Percentiles rank a stretch among this genome's conserved stretches.
These are phyloP conservation scores for Tremellales sp. DNA, from an alignment of 1,284 basidiomycete species.

Conservation along the genomic window DNA sequence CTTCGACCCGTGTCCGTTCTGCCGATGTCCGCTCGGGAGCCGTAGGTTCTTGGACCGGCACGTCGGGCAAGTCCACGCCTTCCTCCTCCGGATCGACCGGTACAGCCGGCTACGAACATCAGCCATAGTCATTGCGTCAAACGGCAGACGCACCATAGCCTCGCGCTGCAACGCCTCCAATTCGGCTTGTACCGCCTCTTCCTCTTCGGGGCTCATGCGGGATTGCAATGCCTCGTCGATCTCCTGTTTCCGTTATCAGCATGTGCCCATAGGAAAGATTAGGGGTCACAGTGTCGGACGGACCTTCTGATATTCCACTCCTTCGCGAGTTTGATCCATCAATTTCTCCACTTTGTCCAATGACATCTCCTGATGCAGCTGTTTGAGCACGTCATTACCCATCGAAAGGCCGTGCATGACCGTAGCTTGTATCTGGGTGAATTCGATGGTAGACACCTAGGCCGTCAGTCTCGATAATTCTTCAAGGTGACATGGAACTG, in stretches of 20 bases:
- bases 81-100: constrained; percentile 27
- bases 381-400: constrained; percentile 85
- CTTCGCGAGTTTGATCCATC: constrained; percentile 87
- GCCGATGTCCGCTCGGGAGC: constrained; percentile 17
- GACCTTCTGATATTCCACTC: constrained; percentile 83
- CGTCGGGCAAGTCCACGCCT: constrained; percentile 51
- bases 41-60: constrained; percentile 53
- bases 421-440: constrained; percentile 87
- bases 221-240: constrained; percentile 82
- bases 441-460: constrained; percentile 92
- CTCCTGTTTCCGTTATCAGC: constrained; percentile 59
- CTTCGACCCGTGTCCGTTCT: constrained; percentile 9
- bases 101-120: constrained; percentile 27
- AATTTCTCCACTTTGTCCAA: constrained; percentile 88
- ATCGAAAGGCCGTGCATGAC: constrained; percentile 88
- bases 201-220: constrained; percentile 79
- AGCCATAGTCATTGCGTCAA: background rate
- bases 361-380: constrained; percentile 91
- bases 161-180: constrained; percentile 64
- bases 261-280: background rate
- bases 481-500: constrained; percentile 40
- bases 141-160: constrained; percentile 38
- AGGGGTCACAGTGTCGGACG: constrained; percentile 28
- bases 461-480: background rate
- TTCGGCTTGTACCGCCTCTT: constrained; percentile 86